These are phyloP conservation scores for Calonectria leucothoes DNA, from an alignment of 2,329 filamentous ascomycete species.

Conservation along the genomic window DNA sequence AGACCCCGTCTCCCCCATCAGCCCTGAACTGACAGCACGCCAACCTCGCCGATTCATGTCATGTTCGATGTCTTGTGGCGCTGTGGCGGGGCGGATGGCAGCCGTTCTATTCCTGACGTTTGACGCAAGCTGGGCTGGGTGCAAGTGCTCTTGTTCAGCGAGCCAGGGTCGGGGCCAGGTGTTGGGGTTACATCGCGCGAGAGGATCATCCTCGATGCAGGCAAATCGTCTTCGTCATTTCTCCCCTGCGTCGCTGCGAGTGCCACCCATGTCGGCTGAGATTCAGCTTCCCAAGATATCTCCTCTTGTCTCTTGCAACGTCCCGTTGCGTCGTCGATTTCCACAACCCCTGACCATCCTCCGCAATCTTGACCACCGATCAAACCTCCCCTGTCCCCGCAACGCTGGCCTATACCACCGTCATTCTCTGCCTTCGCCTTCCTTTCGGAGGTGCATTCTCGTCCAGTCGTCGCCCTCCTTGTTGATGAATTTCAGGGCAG, in stretches of 20 bases:
- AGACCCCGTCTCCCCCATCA: neutral
- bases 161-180: conserved; percentile 39
- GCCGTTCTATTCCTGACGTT: conserved; percentile 7
- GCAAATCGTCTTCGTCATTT: conserved; percentile 28
- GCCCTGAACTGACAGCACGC: neutral
- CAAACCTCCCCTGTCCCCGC: conserved; percentile 18
- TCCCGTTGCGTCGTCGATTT: conserved; percentile 28
- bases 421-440: conserved; percentile 18
- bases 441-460: conserved; percentile 2
- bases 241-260: conserved; percentile 28
- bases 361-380: conserved; percentile 31
- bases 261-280: conserved; percentile 9
- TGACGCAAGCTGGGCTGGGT: conserved; percentile 18
- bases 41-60: neutral
- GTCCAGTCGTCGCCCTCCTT: conserved; percentile 8
- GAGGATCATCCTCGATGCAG: conserved; percentile 27
- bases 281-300: conserved; percentile 29
- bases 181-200: conserved; percentile 38
- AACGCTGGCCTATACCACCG: neutral
- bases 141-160: conserved; percentile 37
- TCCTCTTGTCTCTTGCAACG: conserved; percentile 37
- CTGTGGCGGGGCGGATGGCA: conserved; percentile 8
- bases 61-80: conserved; percentile 3
- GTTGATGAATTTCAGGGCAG: neutral
- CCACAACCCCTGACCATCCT: conserved; percentile 26